Evolutionary conservation across 176 grass and related monocot genomes (phyloP).

Genomic region (Carex pumila): DNA sequence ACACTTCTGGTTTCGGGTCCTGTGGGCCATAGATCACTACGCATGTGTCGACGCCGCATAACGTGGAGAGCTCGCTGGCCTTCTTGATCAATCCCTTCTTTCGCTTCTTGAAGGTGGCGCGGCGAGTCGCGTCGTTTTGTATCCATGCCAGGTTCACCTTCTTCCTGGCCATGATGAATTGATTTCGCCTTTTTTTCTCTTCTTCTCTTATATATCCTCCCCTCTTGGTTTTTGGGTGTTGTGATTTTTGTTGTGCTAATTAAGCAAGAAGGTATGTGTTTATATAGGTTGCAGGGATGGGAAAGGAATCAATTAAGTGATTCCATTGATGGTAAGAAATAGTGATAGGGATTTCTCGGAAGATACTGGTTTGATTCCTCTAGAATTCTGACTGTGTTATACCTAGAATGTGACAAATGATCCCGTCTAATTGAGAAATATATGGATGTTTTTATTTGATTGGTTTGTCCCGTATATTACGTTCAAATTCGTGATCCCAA

Average conservation of each 20-base stretch:
- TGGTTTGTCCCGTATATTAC: background rate
- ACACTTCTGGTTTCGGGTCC: constrained; percentile 19
- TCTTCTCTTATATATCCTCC: too few species aligned
- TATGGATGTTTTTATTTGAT: background rate
- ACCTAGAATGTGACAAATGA: background rate
- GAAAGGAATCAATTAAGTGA: constrained; percentile 14
- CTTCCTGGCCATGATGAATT: constrained; percentile 20
- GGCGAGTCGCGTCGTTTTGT: constrained; percentile 7
- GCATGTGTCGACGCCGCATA: constrained; percentile 7
- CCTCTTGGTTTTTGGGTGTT: background rate
- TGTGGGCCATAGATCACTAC: constrained; percentile 19
- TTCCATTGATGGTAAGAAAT: constrained; percentile 9
- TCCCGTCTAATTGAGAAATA: background rate
- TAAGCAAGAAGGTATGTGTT: constrained; percentile 4
- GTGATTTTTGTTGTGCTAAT: background rate
- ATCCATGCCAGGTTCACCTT: constrained; percentile 25
- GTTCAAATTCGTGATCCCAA: background rate
- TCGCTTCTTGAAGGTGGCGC: constrained; percentile 24
- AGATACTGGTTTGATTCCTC: background rate
- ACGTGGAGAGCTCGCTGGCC: constrained; percentile 1
- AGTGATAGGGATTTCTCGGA: background rate
- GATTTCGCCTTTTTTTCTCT: background rate
- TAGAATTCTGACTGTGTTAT: background rate
- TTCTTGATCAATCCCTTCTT: constrained; percentile 28
- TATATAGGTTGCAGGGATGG: background rate